phyloP scores from a whole-genome alignment of 2,329 filamentous ascomycete species.

The Celoporthe dispersa region DNA sequence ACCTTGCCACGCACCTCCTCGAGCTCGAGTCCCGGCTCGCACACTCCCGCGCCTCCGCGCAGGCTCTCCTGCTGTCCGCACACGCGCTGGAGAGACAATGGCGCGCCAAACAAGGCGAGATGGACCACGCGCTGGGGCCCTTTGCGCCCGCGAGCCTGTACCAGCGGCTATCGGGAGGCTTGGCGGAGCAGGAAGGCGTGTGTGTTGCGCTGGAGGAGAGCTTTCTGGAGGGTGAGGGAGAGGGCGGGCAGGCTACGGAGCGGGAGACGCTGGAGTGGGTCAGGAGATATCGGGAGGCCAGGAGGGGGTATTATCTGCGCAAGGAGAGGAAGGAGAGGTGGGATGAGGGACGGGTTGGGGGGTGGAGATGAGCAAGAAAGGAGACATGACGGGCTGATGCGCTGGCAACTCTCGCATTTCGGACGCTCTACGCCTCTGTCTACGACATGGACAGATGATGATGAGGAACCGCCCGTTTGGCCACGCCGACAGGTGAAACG shows the following conservation, averaged over 20 bases:
- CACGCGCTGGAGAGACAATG: conserved; percentile 92
- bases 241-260: conserved; percentile 64
- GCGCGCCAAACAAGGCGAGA: conserved; percentile 84
- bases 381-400: conserved; percentile 60
- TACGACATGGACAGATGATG: background rate
- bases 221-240: conserved; percentile 70
- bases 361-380: conserved; percentile 86
- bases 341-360: conserved; percentile 94
- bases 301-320: conserved; percentile 76
- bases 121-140: conserved; percentile 81
- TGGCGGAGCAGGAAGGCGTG: conserved; percentile 81
- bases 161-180: conserved; percentile 74
- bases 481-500: background rate
- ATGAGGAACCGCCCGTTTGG: background rate
- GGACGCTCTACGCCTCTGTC: background rate
- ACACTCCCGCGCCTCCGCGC: conserved; percentile 70
- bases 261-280: conserved; percentile 88
- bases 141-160: conserved; percentile 90
- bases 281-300: conserved; percentile 77
- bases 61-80: conserved; percentile 80
- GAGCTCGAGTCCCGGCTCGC: conserved; percentile 62
- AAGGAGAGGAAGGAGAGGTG: conserved; percentile 89
- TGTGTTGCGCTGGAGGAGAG: conserved; percentile 89
- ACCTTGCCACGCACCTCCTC: conserved; percentile 66
- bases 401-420: background rate